A percentile compares a stretch with the other conserved stretches of the same genome.
phyloP scores from a whole-genome alignment of 345 rosid genomes.

The Nephelium lappaceum region DNA sequence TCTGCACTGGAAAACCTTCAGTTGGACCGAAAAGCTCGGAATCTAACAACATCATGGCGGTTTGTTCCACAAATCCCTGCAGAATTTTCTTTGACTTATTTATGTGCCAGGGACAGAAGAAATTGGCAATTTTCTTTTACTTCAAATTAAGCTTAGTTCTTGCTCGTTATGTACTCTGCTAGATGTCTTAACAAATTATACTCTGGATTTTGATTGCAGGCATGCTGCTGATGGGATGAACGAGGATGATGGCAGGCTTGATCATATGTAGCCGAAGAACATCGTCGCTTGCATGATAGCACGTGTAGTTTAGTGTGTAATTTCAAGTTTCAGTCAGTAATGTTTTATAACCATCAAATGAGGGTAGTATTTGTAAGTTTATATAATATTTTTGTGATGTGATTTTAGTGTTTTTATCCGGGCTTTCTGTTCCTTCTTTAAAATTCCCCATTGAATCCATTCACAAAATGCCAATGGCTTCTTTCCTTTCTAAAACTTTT shows the following conservation, averaged over 20 bases:
- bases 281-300: slow-evolving; percentile 8
- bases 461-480: slow-evolving; percentile 5
- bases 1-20: slow-evolving; percentile 90
- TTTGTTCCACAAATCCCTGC: slow-evolving; percentile 32
- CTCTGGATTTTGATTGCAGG: slow-evolving; percentile 46
- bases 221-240: slow-evolving; percentile 75
- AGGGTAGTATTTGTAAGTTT: slow-evolving; percentile 33
- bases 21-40: slow-evolving; percentile 87
- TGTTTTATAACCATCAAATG: slow-evolving; percentile 21
- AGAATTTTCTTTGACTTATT: not conserved
- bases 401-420: slow-evolving; percentile 29
- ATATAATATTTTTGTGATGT: slow-evolving; percentile 26
- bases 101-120: not conserved
- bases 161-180: not conserved
- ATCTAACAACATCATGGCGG: slow-evolving; percentile 94
- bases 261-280: slow-evolving; percentile 44
- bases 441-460: slow-evolving; percentile 15
- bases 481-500: not conserved
- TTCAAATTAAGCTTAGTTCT: not conserved
- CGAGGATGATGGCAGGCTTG: slow-evolving; percentile 59
- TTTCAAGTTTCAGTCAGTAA: slow-evolving; percentile 14
- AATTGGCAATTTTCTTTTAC: not conserved
- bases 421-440: slow-evolving; percentile 27
- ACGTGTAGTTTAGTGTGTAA: slow-evolving; percentile 40
- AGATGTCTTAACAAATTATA: not conserved